These are phyloP conservation scores for Fraxinus platypoda DNA, from an alignment of 305 asterid genomes.

Conservation along the genomic window DNA sequence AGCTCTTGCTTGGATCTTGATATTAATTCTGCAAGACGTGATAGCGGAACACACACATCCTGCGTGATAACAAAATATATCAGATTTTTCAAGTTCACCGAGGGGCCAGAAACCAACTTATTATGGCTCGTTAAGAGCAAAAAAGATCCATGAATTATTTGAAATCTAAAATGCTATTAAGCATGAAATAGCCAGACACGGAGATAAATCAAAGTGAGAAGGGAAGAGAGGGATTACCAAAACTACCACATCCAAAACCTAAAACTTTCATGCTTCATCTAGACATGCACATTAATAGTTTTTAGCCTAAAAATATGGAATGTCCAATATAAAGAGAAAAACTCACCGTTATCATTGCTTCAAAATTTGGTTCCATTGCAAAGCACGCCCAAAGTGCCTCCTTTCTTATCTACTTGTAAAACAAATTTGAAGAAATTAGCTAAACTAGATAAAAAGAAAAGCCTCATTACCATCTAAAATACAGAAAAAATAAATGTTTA, in stretches of 20 bases:
- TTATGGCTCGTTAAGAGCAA: not conserved
- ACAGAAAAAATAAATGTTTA: not conserved
- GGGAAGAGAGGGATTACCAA: not conserved
- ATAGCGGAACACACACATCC: slow-evolving; percentile 96
- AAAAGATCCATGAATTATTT: not conserved
- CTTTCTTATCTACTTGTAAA: slow-evolving; percentile 68
- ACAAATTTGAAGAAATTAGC: slow-evolving; percentile 17
- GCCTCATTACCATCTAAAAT: not conserved
- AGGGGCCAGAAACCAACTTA: not conserved
- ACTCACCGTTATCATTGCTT: slow-evolving; percentile 84
- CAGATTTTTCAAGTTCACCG: not conserved
- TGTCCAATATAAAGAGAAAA: slow-evolving; percentile 1
- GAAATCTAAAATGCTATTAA: not conserved
- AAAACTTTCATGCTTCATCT: not conserved
- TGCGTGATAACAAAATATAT: slow-evolving; percentile 24
- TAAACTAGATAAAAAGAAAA: slow-evolving; percentile 1
- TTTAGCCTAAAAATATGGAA: not conserved
- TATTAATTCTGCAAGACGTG: slow-evolving; percentile 80
- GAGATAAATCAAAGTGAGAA: not conserved
- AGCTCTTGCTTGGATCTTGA: slow-evolving; percentile 74
- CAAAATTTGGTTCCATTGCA: slow-evolving; percentile 77
- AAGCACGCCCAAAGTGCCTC: slow-evolving; percentile 99
- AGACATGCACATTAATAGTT: not conserved
- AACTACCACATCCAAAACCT: not conserved
- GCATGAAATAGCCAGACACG: not conserved